Base-by-base conservation (phyloP, 345 rosid genomes). In the Rhizophora mangle region DNA sequence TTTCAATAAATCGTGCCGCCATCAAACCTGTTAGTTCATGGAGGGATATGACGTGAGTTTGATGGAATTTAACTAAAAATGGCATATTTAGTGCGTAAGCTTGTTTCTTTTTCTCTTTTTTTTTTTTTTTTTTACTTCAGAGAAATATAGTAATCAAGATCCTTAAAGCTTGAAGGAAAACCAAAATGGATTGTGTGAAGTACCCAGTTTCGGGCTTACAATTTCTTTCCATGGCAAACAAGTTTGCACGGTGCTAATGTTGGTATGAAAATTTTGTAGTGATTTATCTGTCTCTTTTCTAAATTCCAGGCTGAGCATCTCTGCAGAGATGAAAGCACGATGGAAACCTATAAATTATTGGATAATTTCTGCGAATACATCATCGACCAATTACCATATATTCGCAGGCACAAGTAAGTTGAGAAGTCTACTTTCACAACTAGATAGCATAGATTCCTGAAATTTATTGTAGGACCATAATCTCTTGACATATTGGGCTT, bases 321-420 rank as follows among this genome's bases (percentile, higher is more conserved):
- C 31, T 63, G 79, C 63, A 77, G 78, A 19, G 93, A 89, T 37
- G 83, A 88, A 73, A 84, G 73, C 67, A 64, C 75, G 6, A 47
- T 86, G 59, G 75, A 77, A 1, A 62, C 82, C 11, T 94, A 88
- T 49, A 85, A 88, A 31, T 72, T 85, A 51, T 60, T 94, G 63
- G 89, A 88, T 61, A 76, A 74, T 6, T 91, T 83, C 86, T 82
- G 92, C 65, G 87, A 88, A 53, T 86, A 87, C 65, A 76, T 89
- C 74, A 32, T 80, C 63, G 39, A 56, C 76, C 76, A 88, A 62
- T 72, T 94, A 43, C 70, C 96, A 0, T 88, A 84, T 69, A 86
- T 91, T 32, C 81, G 80, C 30, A 85, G 78, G 76, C 71, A 79
- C 80, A 91, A 84, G 98, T 93, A 83, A 0, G 81, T 39, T 4